Conservation (phyloP, 495 filamentous ascomycete species). For the Polyplosphaeria fusca region DNA sequence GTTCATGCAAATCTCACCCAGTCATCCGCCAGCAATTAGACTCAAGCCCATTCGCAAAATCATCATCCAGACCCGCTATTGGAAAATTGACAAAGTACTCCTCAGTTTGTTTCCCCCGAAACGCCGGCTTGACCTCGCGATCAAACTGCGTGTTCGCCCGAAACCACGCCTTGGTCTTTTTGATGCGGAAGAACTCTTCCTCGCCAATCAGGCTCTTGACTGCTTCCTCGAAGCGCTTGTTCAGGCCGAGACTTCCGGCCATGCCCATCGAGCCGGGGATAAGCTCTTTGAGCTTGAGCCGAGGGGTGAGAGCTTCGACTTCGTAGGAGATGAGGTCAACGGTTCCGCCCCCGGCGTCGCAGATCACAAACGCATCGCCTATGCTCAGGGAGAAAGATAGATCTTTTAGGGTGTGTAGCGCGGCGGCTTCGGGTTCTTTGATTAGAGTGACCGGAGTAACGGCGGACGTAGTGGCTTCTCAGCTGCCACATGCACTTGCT, state of each 20-base stretch:
- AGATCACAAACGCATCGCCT: not conserved
- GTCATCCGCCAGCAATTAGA: not conserved
- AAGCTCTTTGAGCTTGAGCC: not conserved
- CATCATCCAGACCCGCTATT: not conserved
- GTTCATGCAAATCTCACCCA: not conserved
- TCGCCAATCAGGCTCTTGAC: not conserved
- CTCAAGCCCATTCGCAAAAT: not conserved
- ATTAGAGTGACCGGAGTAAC: constrained; percentile 3
- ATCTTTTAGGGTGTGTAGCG: not conserved
- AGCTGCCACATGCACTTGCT: no score
- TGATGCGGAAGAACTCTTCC: not conserved
- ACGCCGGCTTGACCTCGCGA: not conserved
- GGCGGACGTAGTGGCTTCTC: no score
- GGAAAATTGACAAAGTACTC: not conserved
- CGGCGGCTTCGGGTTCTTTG: constrained; percentile 5
- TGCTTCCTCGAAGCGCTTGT: not conserved
- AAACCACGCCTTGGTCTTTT: not conserved
- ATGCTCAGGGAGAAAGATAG: not conserved
- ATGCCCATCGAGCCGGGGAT: not conserved
- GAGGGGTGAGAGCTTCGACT: not conserved
- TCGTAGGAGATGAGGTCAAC: not conserved
- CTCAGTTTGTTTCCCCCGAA: not conserved
- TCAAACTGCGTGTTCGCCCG: not conserved
- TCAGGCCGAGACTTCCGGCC: not conserved
- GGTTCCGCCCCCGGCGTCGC: not conserved